Evolutionary conservation across 345 rosid species (phyloP), one percentile per base, ranked within the genome.

Genomic region (Bretschneidera sinensis): DNA sequence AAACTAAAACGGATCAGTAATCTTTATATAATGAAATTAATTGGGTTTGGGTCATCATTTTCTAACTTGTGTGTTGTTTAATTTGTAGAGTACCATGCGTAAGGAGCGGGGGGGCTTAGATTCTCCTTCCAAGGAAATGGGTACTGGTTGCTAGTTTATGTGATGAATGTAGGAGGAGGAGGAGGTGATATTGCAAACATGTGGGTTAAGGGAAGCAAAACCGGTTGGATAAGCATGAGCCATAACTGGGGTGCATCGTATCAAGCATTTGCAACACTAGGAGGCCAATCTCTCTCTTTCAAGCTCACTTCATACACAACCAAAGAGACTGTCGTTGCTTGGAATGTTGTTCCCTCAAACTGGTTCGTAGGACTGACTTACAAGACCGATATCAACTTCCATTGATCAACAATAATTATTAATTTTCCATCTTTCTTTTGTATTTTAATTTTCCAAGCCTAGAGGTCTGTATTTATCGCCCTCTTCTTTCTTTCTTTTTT

Each of bases 221-320:
- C 98, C 0, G 73, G 73, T 13, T 91, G 96, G 96, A 85, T 91
- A 2, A 51, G 72, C 63, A 91, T 88, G 98, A 85, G 87, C 80
- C 96, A 92, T 60, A 88, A 92, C 39, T 88, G 96, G 95, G 95
- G 98, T 47, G 98, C 96, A 58, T 82, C 98, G 0, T 91, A 86
- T 57, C 98, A 91, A 63, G 98, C 96, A 18, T 88, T 92, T 53
- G 80, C 98, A 23, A 66, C 80, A 31, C 81, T 91, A 0, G 60
- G 74, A 1, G 92, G 96, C 21, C 98, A 92, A 60, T 7, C 96
- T 52, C 72, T 88, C 24, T 91, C 98, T 35, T 88, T 91, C 74
- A 74, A 74, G 66, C 2, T 91, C 64, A 78, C 84, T 18, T 88
- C 92, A 2, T 82, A 81, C 64, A 68, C 91, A 1, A 73, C 86